A percentile compares a stretch with the other conserved stretches of the same genome.
phyloP scores from a whole-genome alignment of 768 basidiomycete genomes.

The Pleurotus tuoliensis region DNA sequence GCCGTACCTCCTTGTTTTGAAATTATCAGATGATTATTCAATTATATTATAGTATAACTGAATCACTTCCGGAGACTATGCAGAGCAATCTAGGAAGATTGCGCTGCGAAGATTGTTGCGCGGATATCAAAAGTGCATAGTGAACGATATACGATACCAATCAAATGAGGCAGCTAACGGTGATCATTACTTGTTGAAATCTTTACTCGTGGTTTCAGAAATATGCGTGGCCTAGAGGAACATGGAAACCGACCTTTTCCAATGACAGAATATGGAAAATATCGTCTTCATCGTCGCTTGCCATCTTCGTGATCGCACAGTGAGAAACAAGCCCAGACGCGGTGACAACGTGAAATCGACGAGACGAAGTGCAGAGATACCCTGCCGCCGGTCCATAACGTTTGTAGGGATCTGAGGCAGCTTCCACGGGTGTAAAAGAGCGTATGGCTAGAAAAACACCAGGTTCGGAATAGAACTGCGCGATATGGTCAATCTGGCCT shows the following conservation, averaged over 20 bases:
- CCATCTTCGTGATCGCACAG: slow-evolving; percentile 5
- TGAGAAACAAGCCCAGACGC: slow-evolving; percentile 9
- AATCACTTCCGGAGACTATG: too few species aligned
- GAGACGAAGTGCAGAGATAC: slow-evolving; percentile 6
- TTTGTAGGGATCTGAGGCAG: slow-evolving; percentile 9
- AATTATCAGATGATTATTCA: too few species aligned
- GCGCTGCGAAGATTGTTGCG: too few species aligned
- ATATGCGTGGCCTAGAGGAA: too few species aligned
- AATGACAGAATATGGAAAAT: neutral
- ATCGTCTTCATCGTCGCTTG: neutral
- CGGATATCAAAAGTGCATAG: too few species aligned
- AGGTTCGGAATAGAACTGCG: neutral
- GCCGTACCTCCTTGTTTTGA: too few species aligned
- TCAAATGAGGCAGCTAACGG: too few species aligned
- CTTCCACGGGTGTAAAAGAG: neutral
- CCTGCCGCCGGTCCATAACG: slow-evolving; percentile 11
- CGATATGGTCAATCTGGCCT: slow-evolving; percentile 4
- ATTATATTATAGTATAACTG: too few species aligned
- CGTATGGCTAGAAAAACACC: slow-evolving; percentile 6
- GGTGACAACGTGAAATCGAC: neutral
- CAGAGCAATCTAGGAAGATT: too few species aligned
- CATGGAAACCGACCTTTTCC: neutral
- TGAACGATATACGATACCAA: too few species aligned
- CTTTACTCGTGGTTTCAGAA: too few species aligned
- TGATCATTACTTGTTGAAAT: too few species aligned